Evolutionary conservation across 2,329 filamentous ascomycete species (phyloP).

Genomic region (Sarocladium brachiariae): DNA sequence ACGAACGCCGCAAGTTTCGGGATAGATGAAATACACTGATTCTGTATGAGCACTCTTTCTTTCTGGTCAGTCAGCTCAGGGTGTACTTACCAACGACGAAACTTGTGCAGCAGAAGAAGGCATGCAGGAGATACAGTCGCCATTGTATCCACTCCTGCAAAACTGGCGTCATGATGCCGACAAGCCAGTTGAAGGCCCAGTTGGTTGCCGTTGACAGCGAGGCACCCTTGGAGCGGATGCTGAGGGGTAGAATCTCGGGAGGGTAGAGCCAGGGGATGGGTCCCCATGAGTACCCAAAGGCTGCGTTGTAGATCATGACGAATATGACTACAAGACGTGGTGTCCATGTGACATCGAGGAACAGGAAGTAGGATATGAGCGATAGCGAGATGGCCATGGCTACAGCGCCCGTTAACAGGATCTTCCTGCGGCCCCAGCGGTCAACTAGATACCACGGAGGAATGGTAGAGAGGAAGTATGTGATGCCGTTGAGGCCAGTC

Average conservation of each 20-base stretch:
- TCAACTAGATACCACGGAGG: conserved; percentile 98
- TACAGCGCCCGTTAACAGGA: conserved; percentile 81
- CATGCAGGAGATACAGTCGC: conserved; percentile 90
- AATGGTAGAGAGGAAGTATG: conserved; percentile 85
- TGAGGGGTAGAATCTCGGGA: conserved; percentile 94
- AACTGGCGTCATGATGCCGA: conserved; percentile 90
- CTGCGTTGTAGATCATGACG: conserved; percentile 97
- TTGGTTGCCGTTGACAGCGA: conserved; percentile 94
- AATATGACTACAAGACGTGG: conserved; percentile 83
- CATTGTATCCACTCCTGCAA: conserved; percentile 88
- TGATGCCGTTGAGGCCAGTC: conserved; percentile 90
- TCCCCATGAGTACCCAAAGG: conserved; percentile 92
- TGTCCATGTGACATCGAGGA: conserved; percentile 71
- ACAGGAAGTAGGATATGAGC: conserved; percentile 90
- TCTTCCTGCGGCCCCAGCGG: conserved; percentile 79
- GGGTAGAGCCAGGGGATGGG: conserved; percentile 98
- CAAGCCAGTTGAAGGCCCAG: conserved; percentile 98
- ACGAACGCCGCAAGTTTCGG: conserved; percentile 90
- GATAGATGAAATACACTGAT: conserved; percentile 92
- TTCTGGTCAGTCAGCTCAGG: not conserved
- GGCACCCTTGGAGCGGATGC: conserved; percentile 93
- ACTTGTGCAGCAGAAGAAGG: conserved; percentile 92
- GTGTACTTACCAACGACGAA: conserved; percentile 82
- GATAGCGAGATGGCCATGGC: conserved; percentile 86
- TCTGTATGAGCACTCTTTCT: conserved; percentile 14